phyloP scores from a whole-genome alignment of 2,329 filamentous ascomycete species.

The Penicillium thymicola region DNA sequence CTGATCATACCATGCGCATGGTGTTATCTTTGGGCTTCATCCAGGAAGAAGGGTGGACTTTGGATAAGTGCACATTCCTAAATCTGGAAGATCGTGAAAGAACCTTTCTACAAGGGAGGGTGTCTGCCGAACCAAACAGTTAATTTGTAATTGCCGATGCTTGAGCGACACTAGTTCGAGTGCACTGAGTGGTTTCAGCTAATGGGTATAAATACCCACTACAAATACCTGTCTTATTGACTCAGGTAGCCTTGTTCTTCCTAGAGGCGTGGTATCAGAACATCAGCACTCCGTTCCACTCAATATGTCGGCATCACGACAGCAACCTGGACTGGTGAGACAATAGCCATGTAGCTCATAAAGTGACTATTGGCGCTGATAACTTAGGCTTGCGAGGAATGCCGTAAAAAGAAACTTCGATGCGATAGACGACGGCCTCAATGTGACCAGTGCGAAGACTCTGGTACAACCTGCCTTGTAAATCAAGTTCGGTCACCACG shows the following conservation, averaged over 20 bases:
- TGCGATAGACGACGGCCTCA: conserved; percentile 28
- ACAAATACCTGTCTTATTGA: not conserved
- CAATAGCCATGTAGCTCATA: not conserved
- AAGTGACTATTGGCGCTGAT: not conserved
- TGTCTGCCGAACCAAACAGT: not conserved
- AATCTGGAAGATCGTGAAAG: not conserved
- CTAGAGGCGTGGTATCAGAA: not conserved
- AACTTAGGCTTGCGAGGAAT: conserved; percentile 28
- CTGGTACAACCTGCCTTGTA: conserved; percentile 28
- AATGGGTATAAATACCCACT: not conserved
- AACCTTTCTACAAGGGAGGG: not conserved
- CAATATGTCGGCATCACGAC: conserved; percentile 2
- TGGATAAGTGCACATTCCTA: not conserved
- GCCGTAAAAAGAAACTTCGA: conserved; percentile 29
- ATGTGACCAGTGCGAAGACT: conserved; percentile 28
- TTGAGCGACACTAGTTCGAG: not conserved
- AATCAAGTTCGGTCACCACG: conserved; percentile 25
- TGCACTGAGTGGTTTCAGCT: not conserved
- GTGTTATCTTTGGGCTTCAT: not conserved
- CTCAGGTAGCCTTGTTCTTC: not conserved
- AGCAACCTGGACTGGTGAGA: conserved; percentile 10
- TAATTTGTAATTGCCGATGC: not conserved
- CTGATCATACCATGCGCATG: not conserved
- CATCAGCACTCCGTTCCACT: not conserved
- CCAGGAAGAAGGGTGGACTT: not conserved